Base-by-base conservation (phyloP, 805 yeast species). In the Candida vaughaniae region DNA sequence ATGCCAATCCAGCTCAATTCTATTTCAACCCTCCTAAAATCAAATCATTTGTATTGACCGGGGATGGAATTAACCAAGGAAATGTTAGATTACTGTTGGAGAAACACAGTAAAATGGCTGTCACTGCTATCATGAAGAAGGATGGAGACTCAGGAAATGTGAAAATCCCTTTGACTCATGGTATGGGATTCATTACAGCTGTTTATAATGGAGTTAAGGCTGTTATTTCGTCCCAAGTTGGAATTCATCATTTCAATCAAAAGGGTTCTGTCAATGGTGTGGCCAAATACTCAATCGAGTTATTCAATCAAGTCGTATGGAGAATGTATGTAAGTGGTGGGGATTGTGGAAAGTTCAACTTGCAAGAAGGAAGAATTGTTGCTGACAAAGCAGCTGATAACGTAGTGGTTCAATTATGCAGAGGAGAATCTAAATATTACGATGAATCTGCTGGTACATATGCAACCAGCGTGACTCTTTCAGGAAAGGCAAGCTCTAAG, bases 171-270 rank as follows among this genome's bases (percentile, higher is more conserved):
- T 50, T 83, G 33, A 81, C 78, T 3, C 87, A 82, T 53, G 96
- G 96, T 23, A 70, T 71, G 75, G 95, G 95, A 1, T 78, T 84
- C 43, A 71, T 85, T 11, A 81, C 95, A 15, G 87, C 78, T 15
- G 58, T 77, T 18, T 76, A 74, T 45, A 58, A 72, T 47, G 79
- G 79, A 9, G 31, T 79, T 46, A 66, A 66, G 12, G 83, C 88
- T 1, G 55, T 63, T 36, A 48, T 84, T 22, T 68, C 74, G 10
- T 77, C 85, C 17, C 75, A 72, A 25, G 83, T 83, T 20, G 95
- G 95, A 0, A 66, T 85, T 36, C 75, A 72, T 42, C 62, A 64
- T 14, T 66, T 83, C 38, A 61, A 64, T 2, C 64, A 59, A 20
- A 56, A 49, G 1, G 63, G 66, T 1, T 46, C 60, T 2, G 56